phyloP scores from a whole-genome alignment of 371 early-diverging fungal genomes.

The Actinomortierella ambigua region DNA sequence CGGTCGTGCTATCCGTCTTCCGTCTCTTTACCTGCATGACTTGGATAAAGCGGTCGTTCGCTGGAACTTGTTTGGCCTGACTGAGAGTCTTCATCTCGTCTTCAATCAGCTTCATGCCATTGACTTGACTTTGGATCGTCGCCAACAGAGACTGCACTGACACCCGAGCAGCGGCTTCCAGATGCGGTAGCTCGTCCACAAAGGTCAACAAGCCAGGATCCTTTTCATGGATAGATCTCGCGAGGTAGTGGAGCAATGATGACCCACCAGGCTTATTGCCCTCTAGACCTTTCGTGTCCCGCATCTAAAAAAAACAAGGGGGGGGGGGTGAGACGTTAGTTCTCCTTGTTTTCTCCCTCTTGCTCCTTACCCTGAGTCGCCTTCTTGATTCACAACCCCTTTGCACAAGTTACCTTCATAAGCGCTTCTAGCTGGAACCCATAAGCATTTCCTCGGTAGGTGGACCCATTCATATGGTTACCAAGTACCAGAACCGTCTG shows the following conservation, averaged over 20 bases:
- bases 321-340: not conserved
- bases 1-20: too few relatives aligned
- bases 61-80: slow-evolving; percentile 45
- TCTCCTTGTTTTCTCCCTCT: not conserved
- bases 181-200: slow-evolving; percentile 68
- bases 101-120: slow-evolving; percentile 60
- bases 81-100: slow-evolving; percentile 56
- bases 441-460: slow-evolving; percentile 82
- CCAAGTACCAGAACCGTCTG: slow-evolving; percentile 78
- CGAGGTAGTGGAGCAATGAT: slow-evolving; percentile 81
- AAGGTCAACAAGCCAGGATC: slow-evolving; percentile 64
- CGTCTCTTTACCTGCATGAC: slow-evolving; percentile 73
- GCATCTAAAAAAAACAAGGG: slow-evolving; percentile 52
- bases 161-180: slow-evolving; percentile 75
- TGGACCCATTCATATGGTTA: slow-evolving; percentile 79
- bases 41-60: slow-evolving; percentile 67
- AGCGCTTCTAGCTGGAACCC: slow-evolving; percentile 80
- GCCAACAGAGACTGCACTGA: slow-evolving; percentile 66
- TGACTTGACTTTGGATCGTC: slow-evolving; percentile 60
- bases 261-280: slow-evolving; percentile 60
- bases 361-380: not conserved
- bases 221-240: slow-evolving; percentile 62
- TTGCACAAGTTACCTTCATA: slow-evolving; percentile 54
- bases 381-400: not conserved
- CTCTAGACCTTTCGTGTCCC: slow-evolving; percentile 69